Evolutionary conservation across 139 green algal genomes (phyloP), one percentile per base, ranked within the genome.

Genomic region (Chlorella vulgaris): DNA sequence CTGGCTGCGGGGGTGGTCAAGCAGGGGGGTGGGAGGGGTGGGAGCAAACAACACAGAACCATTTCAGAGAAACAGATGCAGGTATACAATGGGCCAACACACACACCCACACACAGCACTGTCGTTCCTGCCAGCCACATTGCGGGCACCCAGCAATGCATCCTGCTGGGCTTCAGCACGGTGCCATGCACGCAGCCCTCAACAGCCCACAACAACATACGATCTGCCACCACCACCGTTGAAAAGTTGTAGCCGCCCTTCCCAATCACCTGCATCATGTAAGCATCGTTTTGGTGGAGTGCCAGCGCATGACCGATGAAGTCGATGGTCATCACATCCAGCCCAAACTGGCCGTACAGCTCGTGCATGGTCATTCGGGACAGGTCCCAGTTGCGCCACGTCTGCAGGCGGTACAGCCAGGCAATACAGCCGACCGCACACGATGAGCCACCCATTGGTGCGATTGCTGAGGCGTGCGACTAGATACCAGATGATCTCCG

Each of bases 291-390:
- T 42, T 82, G 83, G 85, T 99, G 90, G 79, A 99, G 91, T 26
- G 96, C 96, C n/a, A 99, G 60, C n/a, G 95, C 91, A 83, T 99
- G 96, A 24, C 97, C 97, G 43, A 99, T 93, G 82, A 99, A 99
- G 74, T 99, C 96, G 43, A 96, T 91, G 8, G 93, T 97, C 83
- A 91, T 87, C 36, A 88, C 83, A 18, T 93, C 90, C 40, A 99
- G 86, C 29, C 91, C 90, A 86, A 92, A 99, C 69, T 98, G 73
- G 31, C 35, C 36, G 73, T 79, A 79, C 35, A 79, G 73, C 73
- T 79, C 78, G 7, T 85, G 84, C 93, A 98, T 97, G 73, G 93
- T 93, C 88, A 98, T 95, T 18, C 76, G 82, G 47, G 62, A 84
- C 62, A 99, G 85, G 90, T 99, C 89, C 58, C 94, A 86, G 66